Evolutionary conservation across 2,329 filamentous ascomycete genomes (phyloP), one percentile per base, ranked within the genome.

Genomic region (Penicillium fuscoglaucum): DNA sequence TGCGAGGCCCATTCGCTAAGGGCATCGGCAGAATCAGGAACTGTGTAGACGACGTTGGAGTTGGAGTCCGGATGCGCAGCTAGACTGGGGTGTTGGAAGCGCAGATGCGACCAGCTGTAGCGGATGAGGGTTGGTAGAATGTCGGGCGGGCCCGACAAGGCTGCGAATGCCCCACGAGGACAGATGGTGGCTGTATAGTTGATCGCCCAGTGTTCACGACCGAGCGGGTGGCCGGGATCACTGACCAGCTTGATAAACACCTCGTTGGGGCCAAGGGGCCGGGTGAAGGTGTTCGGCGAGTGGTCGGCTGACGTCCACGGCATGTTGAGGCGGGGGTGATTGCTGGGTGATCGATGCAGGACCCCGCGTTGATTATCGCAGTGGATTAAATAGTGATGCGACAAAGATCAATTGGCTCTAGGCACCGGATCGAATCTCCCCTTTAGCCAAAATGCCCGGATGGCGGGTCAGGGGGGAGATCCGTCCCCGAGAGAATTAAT

Each of bases 121-220:
- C 48, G 49, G n/a, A 56, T 56, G 35, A 56, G 24, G 26, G 28
- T 29, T 51, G 53, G 26, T 56, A 57, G 41, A 39, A 57, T 41
- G 15, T 41, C 55, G 15, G 55, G 48, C 7, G 41, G 33, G 39
- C 15, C 33, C 17, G 49, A 52, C 40, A 57, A 48, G 7, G 41
- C 49, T 13, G 17, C 6, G 12, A 53, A 57, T 41, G n/a, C 19
- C 37, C 53, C 53, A 13, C 29, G 51, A 12, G 61, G 57, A 19
- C 47, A 51, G 55, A 72, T 53, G 43, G 57, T 53, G 43, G 62
- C 61, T 1, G 63, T 61, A 4, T 63, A 62, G 28, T 69, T 69
- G 48, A 74, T 60, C 17, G 72, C 60, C 72, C 73, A 74, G 54
- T 73, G 66, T 56, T 74, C 72, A 44, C 70, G 69, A 29, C 68